These are phyloP conservation scores for Prunus campanulata DNA, from an alignment of 306 rosid genomes.

Conservation along the genomic window DNA sequence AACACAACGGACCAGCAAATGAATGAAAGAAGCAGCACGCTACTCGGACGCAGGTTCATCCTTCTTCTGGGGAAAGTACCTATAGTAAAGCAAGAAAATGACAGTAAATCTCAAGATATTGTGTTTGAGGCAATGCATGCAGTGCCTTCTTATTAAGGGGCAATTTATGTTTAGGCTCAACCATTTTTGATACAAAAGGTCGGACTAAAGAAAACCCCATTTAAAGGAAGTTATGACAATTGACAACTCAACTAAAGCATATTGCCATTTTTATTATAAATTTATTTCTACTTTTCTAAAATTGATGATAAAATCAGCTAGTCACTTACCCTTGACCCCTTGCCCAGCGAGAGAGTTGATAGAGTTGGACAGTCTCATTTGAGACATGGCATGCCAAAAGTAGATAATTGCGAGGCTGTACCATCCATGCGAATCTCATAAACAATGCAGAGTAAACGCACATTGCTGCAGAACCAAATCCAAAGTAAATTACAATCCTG, in stretches of 20 bases:
- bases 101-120: background rate
- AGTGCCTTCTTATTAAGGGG: too few relatives aligned
- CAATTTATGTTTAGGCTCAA: background rate
- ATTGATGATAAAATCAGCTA: background rate
- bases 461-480: slow-evolving; percentile 51
- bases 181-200: too few relatives aligned
- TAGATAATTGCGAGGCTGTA: slow-evolving; percentile 66
- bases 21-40: slow-evolving; percentile 15
- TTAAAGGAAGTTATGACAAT: background rate
- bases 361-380: slow-evolving; percentile 66
- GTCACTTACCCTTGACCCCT: slow-evolving; percentile 45
- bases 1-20: background rate
- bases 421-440: slow-evolving; percentile 87
- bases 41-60: slow-evolving; percentile 44
- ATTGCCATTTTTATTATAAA: too few relatives aligned
- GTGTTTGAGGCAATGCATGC: too few relatives aligned
- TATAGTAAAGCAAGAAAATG: slow-evolving; percentile 17
- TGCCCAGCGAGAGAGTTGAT: slow-evolving; percentile 73
- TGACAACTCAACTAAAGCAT: background rate
- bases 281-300: too few relatives aligned
- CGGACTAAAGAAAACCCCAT: too few relatives aligned
- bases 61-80: slow-evolving; percentile 58
- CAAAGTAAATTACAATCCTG: slow-evolving; percentile 1
- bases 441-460: slow-evolving; percentile 56
- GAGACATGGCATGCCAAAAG: slow-evolving; percentile 67